Evolutionary conservation across 371 early-diverging fungal species (phyloP).

Genomic region (Mortierella sp.): DNA sequence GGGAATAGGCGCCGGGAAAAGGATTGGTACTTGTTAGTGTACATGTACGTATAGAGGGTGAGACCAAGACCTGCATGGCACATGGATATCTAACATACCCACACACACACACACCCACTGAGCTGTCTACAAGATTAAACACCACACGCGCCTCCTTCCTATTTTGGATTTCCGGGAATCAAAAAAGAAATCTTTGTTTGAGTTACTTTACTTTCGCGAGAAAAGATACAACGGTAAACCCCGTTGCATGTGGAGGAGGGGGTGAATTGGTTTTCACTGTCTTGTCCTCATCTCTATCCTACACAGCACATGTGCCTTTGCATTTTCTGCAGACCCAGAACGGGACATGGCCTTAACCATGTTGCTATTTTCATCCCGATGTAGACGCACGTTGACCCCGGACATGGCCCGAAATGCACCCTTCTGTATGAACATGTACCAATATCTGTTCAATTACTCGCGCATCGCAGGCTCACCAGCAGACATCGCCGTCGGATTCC

Average conservation of each 20-base stretch:
- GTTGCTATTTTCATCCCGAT: too few relatives aligned
- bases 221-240: too few relatives aligned
- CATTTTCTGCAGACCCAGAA: too few relatives aligned
- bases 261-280: too few relatives aligned
- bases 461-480: slow-evolving; percentile 69
- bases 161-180: slow-evolving; percentile 63
- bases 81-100: too few relatives aligned
- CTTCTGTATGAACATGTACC: slow-evolving; percentile 76
- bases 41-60: not conserved
- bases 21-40: not conserved
- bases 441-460: slow-evolving; percentile 69
- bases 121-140: not conserved
- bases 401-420: slow-evolving; percentile 74
- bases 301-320: too few relatives aligned
- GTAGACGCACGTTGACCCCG: slow-evolving; percentile 65
- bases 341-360: too few relatives aligned
- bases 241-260: too few relatives aligned
- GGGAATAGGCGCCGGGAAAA: too few relatives aligned
- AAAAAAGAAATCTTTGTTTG: not conserved
- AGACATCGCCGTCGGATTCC: slow-evolving; percentile 61
- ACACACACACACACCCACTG: too few relatives aligned
- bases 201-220: not conserved
- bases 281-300: too few relatives aligned
- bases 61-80: too few relatives aligned
- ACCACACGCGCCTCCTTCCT: slow-evolving; percentile 47